Percentiles rank a stretch among this genome's conserved stretches.
Evolutionary conservation across 805 yeast genomes (phyloP).

Genomic region (Phaffomyces opuntiae): DNA sequence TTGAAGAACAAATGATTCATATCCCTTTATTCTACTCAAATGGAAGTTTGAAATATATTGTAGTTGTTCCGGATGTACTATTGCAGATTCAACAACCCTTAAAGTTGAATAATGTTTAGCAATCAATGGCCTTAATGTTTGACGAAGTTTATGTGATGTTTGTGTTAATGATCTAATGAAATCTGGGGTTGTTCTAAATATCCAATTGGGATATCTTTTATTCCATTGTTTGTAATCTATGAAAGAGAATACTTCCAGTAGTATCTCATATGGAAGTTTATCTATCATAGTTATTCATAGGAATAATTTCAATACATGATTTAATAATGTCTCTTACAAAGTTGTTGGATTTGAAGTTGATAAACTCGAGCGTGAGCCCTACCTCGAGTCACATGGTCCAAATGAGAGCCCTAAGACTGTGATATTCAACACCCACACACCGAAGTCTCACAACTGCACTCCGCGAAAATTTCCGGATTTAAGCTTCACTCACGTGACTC

Average conservation of each 20-base stretch:
- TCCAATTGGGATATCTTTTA: conserved; percentile 7
- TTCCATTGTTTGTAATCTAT: conserved; percentile 1
- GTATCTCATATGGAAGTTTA: conserved; percentile 10
- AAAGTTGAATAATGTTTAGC: conserved; percentile 9
- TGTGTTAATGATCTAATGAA: conserved; percentile 5
- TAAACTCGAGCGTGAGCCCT: no score
- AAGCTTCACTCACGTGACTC: conserved; percentile 4
- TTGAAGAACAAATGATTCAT: conserved; percentile 6
- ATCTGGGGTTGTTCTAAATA: conserved; percentile 7
- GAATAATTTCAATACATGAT: no score
- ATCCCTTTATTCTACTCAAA: neutral
- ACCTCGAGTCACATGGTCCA: no score
- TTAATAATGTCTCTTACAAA: no score
- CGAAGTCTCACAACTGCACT: neutral
- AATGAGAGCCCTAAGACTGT: neutral
- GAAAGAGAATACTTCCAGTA: neutral
- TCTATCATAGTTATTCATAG: neutral
- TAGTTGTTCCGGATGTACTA: neutral
- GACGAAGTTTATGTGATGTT: conserved; percentile 9
- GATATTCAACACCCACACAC: neutral
- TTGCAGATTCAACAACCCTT: conserved; percentile 8
- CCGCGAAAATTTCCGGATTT: neutral
- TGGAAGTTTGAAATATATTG: neutral
- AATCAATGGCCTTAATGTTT: conserved; percentile 3
- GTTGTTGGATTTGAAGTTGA: no score